Base-by-base conservation (phyloP, 2,329 filamentous ascomycete genomes). In the Xylariaceae sp. region DNA sequence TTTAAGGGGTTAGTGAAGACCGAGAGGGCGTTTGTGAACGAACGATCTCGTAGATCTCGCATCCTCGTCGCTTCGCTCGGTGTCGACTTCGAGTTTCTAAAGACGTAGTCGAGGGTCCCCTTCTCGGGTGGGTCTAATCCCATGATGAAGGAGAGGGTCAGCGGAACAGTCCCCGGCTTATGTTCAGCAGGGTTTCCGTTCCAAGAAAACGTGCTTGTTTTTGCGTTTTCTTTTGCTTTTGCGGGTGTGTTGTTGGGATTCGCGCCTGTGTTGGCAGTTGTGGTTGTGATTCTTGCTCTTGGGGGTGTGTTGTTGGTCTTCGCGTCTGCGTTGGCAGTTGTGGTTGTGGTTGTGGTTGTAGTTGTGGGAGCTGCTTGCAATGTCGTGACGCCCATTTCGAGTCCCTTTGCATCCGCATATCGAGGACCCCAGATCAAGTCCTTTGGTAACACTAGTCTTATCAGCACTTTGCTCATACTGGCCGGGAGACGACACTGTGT, bases 1-100 rank as follows among this genome's bases (percentile, higher is more conserved):
- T 72, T 69, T 11, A 65, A 56, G 10, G 70, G 67, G 55, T 71
- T 70, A 8, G 65, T 62, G 56, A 72, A 74, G n/a, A 74, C 62
- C 51, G 65, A 69, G 9, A 63, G 65, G 9, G 64, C 62, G n/a
- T 63, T 61, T 39, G 65, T 65, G 58, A 70, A 76, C 23, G 71
- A 68, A 42, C 62, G 62, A 23, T 73, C 65, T 11, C 75, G 72
- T 51, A 72, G 56, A 5, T 17, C 17, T 39, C 62, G 60, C 15
- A 17, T 39, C 42, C 61, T 55, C 23, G 17, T 18, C 1, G 59
- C 62, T 17, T 58, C 53, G 6, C 17, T 39, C 18, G 37, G 8
- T 11, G 57, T 65, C 37, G 66, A 67, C 6, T 13, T 42, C 3
- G 65, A 65, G 4, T 58, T 35, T 11, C 34, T 44, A 54, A 70